A percentile compares a stretch with the other conserved stretches of the same genome.
Conservation (phyloP, 257 asterid genomes). For the Petunia secreta region DNA sequence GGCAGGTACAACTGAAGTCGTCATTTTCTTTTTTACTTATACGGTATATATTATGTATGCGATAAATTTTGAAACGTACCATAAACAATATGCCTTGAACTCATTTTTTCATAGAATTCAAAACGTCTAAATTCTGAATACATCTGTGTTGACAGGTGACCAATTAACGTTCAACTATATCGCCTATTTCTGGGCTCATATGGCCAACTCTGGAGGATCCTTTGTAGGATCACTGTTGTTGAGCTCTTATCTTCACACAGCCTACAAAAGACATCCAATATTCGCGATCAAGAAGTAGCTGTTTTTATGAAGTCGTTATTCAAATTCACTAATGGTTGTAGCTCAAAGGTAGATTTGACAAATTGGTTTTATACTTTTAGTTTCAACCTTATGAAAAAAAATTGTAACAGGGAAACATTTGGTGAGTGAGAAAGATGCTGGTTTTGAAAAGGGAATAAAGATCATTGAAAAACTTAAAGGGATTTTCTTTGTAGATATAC, state of each 20-base stretch:
- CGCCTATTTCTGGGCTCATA: conserved; percentile 37
- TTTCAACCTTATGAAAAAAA: conserved; percentile 44
- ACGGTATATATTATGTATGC: too few species aligned
- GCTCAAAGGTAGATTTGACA: conserved; percentile 42
- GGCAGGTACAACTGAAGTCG: neutral
- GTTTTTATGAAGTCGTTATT: conserved; percentile 31
- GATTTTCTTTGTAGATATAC: conserved; percentile 22
- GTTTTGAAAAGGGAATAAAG: conserved; percentile 37
- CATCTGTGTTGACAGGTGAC: conserved; percentile 24
- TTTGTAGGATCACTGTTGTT: conserved; percentile 42
- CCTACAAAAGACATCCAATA: conserved; percentile 39
- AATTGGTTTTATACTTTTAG: conserved; percentile 33
- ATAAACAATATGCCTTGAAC: neutral
- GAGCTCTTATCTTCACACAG: conserved; percentile 50
- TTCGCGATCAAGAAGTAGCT: conserved; percentile 42
- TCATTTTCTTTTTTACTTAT: too few species aligned
- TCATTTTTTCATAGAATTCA: neutral
- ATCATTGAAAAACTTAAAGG: conserved; percentile 32
- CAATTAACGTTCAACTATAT: conserved; percentile 43
- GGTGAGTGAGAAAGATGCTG: conserved; percentile 41
- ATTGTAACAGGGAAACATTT: conserved; percentile 39
- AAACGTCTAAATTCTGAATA: neutral
- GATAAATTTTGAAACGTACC: too few species aligned
- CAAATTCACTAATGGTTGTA: neutral
- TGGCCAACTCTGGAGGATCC: conserved; percentile 50